Evolutionary conservation across 208 protist genomes (phyloP).

Genomic region (Leptomonas pyrrhocoris): DNA sequence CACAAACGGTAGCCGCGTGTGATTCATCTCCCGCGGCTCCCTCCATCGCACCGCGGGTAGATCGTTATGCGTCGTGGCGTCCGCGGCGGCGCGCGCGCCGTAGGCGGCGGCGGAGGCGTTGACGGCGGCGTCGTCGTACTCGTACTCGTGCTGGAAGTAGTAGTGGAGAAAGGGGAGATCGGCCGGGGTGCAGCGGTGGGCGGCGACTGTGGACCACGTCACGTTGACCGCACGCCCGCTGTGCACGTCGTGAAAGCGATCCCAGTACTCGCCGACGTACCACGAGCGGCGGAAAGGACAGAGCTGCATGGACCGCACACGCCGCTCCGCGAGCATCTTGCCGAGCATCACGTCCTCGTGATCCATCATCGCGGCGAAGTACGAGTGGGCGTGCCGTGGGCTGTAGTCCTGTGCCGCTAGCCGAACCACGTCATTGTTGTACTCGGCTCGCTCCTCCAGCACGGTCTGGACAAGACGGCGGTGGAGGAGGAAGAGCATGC

Average conservation of each 20-base stretch:
- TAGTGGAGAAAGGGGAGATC: slow-evolving; percentile 14
- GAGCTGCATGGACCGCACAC: background rate
- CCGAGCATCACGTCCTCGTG: slow-evolving; percentile 29
- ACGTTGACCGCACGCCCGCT: slow-evolving; percentile 12
- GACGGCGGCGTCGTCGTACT: too few relatives aligned
- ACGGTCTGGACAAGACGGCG: slow-evolving; percentile 17
- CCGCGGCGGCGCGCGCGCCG: background rate
- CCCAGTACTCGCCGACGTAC: slow-evolving; percentile 12
- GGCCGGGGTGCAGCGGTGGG: slow-evolving; percentile 17
- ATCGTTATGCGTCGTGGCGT: background rate
- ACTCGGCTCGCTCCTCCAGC: slow-evolving; percentile 9
- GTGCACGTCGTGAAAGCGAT: slow-evolving; percentile 31
- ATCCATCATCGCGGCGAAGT: slow-evolving; percentile 21
- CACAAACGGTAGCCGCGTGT: slow-evolving; percentile 13
- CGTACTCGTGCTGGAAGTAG: slow-evolving; percentile 12
- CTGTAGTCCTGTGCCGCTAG: slow-evolving; percentile 8
- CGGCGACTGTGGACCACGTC: slow-evolving; percentile 23
- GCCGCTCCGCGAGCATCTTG: slow-evolving; percentile 18
- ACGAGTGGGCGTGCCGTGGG: background rate
- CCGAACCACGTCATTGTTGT: slow-evolving; percentile 16
- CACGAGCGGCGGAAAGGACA: background rate
- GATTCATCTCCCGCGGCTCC: background rate
- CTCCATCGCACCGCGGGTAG: slow-evolving; percentile 5
- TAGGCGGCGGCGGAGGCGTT: too few relatives aligned
- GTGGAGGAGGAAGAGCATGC: slow-evolving; percentile 18